A percentile compares a stretch with the other conserved stretches of the same genome.
Evolutionary conservation across 768 basidiomycete genomes (phyloP).

Genomic region (Trametes villosa): DNA sequence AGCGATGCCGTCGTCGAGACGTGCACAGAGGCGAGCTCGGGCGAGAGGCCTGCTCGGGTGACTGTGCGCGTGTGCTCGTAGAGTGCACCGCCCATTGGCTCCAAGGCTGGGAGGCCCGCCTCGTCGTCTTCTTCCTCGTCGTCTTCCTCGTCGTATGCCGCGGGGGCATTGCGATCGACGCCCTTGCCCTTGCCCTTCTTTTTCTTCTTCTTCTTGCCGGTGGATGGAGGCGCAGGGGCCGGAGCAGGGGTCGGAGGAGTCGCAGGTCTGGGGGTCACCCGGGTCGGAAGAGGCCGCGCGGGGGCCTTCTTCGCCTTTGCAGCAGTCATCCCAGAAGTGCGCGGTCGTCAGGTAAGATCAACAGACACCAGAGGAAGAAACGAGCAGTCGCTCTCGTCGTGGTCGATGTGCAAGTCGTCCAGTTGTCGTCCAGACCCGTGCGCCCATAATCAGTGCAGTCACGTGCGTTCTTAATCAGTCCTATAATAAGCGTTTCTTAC

Average conservation of each 20-base stretch:
- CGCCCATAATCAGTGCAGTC: conserved; percentile 15
- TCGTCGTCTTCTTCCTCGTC: conserved; percentile 38
- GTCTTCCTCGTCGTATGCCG: conserved; percentile 24
- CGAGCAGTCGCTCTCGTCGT: conserved; percentile 10
- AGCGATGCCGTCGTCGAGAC: conserved; percentile 51
- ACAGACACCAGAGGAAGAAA: conserved; percentile 2
- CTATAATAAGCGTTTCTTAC: neutral
- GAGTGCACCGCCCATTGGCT: conserved; percentile 23
- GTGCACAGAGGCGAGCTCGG: conserved; percentile 52
- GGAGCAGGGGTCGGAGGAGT: conserved; percentile 19
- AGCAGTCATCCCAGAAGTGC: conserved; percentile 27
- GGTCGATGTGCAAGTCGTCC: conserved; percentile 19
- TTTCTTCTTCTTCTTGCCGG: conserved; percentile 50
- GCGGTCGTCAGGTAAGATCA: conserved; percentile 9
- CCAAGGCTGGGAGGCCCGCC: conserved; percentile 29
- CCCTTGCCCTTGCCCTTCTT: conserved; percentile 47
- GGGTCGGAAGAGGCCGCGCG: conserved; percentile 18
- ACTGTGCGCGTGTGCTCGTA: conserved; percentile 21
- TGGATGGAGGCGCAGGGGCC: conserved; percentile 20
- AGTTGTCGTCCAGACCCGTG: neutral
- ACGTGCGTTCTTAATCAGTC: conserved; percentile 9
- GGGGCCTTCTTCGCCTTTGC: conserved; percentile 25
- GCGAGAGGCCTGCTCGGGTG: conserved; percentile 43
- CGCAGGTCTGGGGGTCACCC: conserved; percentile 18
- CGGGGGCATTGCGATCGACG: conserved; percentile 17